Base-by-base conservation (phyloP, 2,329 filamentous ascomycete species). In the Zarea fungicola region DNA sequence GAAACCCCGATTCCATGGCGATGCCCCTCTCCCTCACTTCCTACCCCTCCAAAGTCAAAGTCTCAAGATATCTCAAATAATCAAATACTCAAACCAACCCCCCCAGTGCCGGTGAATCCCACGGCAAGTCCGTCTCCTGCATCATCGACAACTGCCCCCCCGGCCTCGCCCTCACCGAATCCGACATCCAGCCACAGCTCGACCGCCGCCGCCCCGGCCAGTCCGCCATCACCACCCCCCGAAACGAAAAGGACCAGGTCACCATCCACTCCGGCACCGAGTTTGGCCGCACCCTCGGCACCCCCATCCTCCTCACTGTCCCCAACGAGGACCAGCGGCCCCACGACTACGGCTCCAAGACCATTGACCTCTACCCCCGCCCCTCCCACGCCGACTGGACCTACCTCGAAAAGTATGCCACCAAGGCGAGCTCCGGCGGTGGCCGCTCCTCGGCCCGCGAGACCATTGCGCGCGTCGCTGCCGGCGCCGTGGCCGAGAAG, bases 371-470 rank as follows among this genome's bases (percentile, higher is more conserved):
- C 54, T 97, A 86, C 77, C 93, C 93, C 5, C 81, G 93, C 44
- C 93, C 92, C 29, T 89, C 84, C 65, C 93, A 97, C 70, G 92
- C 93, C 52, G 92, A 97, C 71, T 96, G 87, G 81, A 97, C 93
- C 52, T 97, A 97, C 72, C 77, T 96, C 53, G 88, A 96, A 68
- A 97, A 97, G 73, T 99, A 99, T 67, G 92, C 92, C 50, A 84
- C 95, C 58, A 95, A 95, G 75, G 90, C 93, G 31, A 88, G 83
- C 65, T 90, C 84, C 53, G 92, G 93, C 51, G 92, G 93, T 58
- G 92, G 93, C 47, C 80, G 93, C 54, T 91, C 86, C 65, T 91
- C 85, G 65, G 93, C 93, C n/a, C 78, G 92, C 56, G 92, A 97
- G 77, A 97, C 92, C 10, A 96, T 97, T 63, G 89, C 86, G 55